Conservation (phyloP, 139 green algal species). For the Closterium sp. region DNA sequence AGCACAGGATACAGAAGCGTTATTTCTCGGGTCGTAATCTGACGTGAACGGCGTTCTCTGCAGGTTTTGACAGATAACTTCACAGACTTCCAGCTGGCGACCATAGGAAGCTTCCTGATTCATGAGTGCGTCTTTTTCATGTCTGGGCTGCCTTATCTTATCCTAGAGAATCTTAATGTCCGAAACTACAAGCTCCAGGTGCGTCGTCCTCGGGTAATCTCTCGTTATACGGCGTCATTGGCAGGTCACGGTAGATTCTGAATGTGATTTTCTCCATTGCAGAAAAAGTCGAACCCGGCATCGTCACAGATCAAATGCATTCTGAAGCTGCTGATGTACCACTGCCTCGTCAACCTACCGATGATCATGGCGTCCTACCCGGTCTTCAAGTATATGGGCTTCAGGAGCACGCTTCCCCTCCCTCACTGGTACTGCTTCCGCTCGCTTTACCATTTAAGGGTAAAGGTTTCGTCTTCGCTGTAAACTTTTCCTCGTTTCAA, state of each 20-base stretch:
- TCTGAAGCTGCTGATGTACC: conserved; percentile 45
- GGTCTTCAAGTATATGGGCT: conserved; percentile 48
- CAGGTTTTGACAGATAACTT: conserved; percentile 41
- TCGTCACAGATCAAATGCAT: conserved; percentile 46
- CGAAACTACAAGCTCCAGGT: conserved; percentile 50
- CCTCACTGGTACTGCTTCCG: conserved; percentile 39
- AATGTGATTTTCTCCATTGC: background rate
- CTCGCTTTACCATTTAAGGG: background rate
- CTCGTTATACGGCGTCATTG: background rate
- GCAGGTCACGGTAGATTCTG: background rate
- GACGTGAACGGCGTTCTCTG: background rate
- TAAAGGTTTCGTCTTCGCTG: background rate
- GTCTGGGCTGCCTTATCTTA: conserved; percentile 31
- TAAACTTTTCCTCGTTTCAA: background rate
- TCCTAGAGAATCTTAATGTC: conserved; percentile 32
- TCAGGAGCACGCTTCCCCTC: conserved; percentile 49
- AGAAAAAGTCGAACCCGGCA: conserved; percentile 3
- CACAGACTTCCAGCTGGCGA: conserved; percentile 45
- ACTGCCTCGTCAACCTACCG: conserved; percentile 50
- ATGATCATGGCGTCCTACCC: conserved; percentile 56
- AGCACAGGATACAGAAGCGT: background rate
- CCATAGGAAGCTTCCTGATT: conserved; percentile 43
- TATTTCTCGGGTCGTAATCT: background rate
- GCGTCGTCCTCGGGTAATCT: background rate
- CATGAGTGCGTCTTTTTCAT: conserved; percentile 51